Percentiles rank a stretch among this genome's conserved stretches.
phyloP scores from a whole-genome alignment of 176 grass and related monocot species.

The Carex kokanica region DNA sequence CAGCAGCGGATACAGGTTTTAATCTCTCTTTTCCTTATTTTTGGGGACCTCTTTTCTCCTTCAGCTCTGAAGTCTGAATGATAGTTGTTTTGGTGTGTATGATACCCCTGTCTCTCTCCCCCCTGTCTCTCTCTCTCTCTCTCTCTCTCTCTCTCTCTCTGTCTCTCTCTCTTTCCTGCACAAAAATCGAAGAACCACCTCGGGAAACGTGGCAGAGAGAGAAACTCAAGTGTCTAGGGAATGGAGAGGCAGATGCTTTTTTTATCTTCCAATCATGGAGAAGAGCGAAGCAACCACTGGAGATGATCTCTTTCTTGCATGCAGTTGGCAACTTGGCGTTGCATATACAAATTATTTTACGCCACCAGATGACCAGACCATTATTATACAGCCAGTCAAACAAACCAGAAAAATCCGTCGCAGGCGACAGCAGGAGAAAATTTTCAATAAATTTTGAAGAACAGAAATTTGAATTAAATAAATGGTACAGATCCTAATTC shows the following conservation, averaged over 20 bases:
- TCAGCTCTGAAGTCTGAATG: background rate
- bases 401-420: too few relatives aligned
- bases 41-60: constrained; percentile 15
- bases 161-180: background rate
- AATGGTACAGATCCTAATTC: too few relatives aligned
- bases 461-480: too few relatives aligned
- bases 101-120: background rate
- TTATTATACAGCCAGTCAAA: background rate
- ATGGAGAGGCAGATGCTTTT: constrained; percentile 14
- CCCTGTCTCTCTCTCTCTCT: background rate
- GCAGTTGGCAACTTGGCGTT: background rate
- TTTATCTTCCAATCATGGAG: background rate
- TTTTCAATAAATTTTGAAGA: background rate
- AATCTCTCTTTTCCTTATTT: background rate
- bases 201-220: background rate
- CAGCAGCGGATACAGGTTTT: background rate
- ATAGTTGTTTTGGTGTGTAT: background rate
- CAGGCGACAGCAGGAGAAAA: too few relatives aligned
- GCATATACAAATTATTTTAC: background rate
- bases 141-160: background rate
- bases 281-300: background rate
- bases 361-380: too few relatives aligned
- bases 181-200: background rate
- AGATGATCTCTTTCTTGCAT: background rate
- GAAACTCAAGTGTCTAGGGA: constrained; percentile 14